Conservation (phyloP, 305 asterid genomes). For the Fraxinus floribunda region DNA sequence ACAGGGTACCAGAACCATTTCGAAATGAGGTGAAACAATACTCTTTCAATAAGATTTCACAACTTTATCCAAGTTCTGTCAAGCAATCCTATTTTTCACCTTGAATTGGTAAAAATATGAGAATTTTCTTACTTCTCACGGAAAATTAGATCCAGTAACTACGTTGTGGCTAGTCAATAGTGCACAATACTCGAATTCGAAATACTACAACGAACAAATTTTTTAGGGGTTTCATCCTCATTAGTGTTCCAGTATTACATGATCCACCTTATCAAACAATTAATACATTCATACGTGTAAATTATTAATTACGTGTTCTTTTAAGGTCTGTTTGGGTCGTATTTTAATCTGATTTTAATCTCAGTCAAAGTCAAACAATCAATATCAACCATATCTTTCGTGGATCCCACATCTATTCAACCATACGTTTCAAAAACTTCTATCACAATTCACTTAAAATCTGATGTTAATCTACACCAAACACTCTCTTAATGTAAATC, state of each 20-base stretch:
- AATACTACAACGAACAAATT: too few species aligned
- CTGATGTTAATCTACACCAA: too few species aligned
- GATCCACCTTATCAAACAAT: neutral
- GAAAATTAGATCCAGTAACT: neutral
- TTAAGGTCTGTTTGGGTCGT: too few species aligned
- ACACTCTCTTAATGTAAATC: too few species aligned
- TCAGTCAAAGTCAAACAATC: too few species aligned
- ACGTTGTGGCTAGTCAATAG: too few species aligned
- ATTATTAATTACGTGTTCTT: too few species aligned
- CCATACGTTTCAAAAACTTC: too few species aligned
- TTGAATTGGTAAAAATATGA: neutral
- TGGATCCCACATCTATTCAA: too few species aligned
- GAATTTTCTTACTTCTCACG: neutral
- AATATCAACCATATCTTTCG: too few species aligned
- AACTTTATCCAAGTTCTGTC: neutral
- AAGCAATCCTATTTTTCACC: neutral
- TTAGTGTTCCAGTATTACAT: neutral
- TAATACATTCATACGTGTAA: neutral
- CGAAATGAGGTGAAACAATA: constrained; percentile 58
- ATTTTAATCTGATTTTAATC: too few species aligned
- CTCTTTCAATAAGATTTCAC: neutral
- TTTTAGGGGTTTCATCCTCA: neutral
- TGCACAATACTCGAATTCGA: neutral
- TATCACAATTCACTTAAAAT: too few species aligned
- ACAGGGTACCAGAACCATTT: constrained; percentile 78